A percentile compares a stretch with the other conserved stretches of the same genome.
These are phyloP conservation scores for Auricularia cornea DNA, from an alignment of 768 basidiomycete genomes.

Conservation along the genomic window DNA sequence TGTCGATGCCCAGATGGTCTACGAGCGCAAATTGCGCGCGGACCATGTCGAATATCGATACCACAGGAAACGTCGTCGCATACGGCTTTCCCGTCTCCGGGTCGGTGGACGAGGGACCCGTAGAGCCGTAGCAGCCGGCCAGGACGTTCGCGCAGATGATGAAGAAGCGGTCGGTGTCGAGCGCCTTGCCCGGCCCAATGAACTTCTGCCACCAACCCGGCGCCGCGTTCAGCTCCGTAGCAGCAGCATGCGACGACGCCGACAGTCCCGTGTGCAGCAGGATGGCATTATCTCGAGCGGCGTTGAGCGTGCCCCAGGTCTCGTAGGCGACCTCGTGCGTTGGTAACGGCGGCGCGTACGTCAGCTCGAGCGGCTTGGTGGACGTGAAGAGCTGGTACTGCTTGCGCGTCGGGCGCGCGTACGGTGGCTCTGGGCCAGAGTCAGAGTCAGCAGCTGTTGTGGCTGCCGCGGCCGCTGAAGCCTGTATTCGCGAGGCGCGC, in stretches of 20 bases:
- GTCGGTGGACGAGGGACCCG: slow-evolving; percentile 83
- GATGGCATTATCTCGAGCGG: slow-evolving; percentile 75
- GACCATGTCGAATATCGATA: slow-evolving; percentile 97
- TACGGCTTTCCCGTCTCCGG: slow-evolving; percentile 61
- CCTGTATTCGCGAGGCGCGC: slow-evolving; percentile 49
- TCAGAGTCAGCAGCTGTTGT: slow-evolving; percentile 25
- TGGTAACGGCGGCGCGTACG: slow-evolving; percentile 51
- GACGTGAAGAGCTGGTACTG: slow-evolving; percentile 68
- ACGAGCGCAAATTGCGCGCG: slow-evolving; percentile 83
- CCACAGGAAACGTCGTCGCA: slow-evolving; percentile 83
- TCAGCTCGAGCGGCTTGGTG: slow-evolving; percentile 50
- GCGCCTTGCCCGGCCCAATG: slow-evolving; percentile 87
- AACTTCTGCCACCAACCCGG: slow-evolving; percentile 99
- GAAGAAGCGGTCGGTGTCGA: slow-evolving; percentile 90
- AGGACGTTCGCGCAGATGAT: slow-evolving; percentile 94
- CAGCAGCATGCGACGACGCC: slow-evolving; percentile 90
- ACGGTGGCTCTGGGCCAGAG: slow-evolving; percentile 73
- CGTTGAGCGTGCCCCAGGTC: slow-evolving; percentile 89
- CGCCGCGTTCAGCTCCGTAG: slow-evolving; percentile 63
- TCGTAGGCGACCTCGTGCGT: slow-evolving; percentile 90
- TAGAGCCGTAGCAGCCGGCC: slow-evolving; percentile 96
- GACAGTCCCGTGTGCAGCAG: slow-evolving; percentile 94
- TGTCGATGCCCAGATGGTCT: slow-evolving; percentile 74
- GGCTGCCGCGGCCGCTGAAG: slow-evolving; percentile 16
- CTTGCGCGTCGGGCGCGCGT: slow-evolving; percentile 67